Percentiles rank a stretch among this genome's conserved stretches.
phyloP scores from a whole-genome alignment of 2,329 filamentous ascomycete genomes.

The Pseudomassariella vexata region DNA sequence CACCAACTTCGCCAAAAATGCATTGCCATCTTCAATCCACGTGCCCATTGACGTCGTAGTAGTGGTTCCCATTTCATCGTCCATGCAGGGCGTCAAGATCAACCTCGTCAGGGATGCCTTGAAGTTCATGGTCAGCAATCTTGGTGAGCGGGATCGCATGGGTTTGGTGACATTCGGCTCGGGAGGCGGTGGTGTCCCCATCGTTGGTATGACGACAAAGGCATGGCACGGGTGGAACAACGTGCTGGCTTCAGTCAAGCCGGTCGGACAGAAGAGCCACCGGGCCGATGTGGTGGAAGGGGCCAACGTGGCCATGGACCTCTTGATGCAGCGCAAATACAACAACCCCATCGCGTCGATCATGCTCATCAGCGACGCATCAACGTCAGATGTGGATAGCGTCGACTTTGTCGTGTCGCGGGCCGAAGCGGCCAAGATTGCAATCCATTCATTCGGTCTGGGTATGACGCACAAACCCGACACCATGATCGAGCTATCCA shows the following conservation, averaged over 20 bases:
- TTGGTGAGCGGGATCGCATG: conserved; percentile 94
- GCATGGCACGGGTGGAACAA: conserved; percentile 88
- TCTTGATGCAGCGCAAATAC: conserved; percentile 95
- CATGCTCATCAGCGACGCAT: conserved; percentile 94
- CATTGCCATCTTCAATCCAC: conserved; percentile 56
- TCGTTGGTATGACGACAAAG: conserved; percentile 98
- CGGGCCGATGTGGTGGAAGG: conserved; percentile 96
- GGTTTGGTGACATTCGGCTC: conserved; percentile 95
- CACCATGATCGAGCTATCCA: conserved; percentile 96
- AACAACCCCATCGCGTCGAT: conserved; percentile 95
- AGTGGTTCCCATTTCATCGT: conserved; percentile 93
- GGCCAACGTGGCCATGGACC: conserved; percentile 95
- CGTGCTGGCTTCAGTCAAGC: conserved; percentile 79
- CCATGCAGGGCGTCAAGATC: conserved; percentile 99
- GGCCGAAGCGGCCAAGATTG: conserved; percentile 94
- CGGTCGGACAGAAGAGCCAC: conserved; percentile 93
- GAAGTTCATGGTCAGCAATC: conserved; percentile 81
- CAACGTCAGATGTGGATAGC: conserved; percentile 87
- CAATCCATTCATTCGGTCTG: conserved; percentile 93
- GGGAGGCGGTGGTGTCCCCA: conserved; percentile 82
- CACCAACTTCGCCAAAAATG: conserved; percentile 60
- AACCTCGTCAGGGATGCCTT: conserved; percentile 87
- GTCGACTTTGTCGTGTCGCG: conserved; percentile 97
- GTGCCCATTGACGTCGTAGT: conserved; percentile 94
- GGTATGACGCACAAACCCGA: conserved; percentile 97